Percentiles rank a stretch among this genome's conserved stretches.
These are phyloP conservation scores for Endoconidiophora polonica DNA, from an alignment of 2,329 filamentous ascomycete species.

Conservation along the genomic window DNA sequence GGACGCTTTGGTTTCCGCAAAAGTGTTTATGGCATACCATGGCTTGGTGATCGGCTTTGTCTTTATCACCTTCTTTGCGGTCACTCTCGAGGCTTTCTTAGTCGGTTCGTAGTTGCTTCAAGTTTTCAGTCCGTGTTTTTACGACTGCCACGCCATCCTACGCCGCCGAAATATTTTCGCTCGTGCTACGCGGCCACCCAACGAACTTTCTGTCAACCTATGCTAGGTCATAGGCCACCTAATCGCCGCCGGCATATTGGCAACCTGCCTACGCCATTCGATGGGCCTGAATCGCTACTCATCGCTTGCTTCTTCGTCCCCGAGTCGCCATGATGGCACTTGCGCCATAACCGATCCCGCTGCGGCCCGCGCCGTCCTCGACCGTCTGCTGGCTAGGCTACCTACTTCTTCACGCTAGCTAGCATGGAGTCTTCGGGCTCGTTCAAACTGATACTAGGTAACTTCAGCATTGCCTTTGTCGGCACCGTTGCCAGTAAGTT, in stretches of 20 bases:
- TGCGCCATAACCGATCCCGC: background rate
- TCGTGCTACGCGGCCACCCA: slow-evolving; percentile 26
- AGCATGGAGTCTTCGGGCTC: slow-evolving; percentile 23
- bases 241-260: slow-evolving; percentile 25
- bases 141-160: slow-evolving; percentile 27
- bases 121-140: slow-evolving; percentile 22
- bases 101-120: slow-evolving; percentile 26
- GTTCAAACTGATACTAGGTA: slow-evolving; percentile 26
- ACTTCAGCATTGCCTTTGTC: slow-evolving; percentile 27
- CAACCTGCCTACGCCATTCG: slow-evolving; percentile 25
- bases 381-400: slow-evolving; percentile 18
- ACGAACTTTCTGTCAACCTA: slow-evolving; percentile 27
- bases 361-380: slow-evolving; percentile 16
- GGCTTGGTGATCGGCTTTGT: slow-evolving; percentile 15
- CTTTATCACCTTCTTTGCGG: slow-evolving; percentile 20
- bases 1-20: slow-evolving; percentile 21
- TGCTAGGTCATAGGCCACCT: slow-evolving; percentile 29
- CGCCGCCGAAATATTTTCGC: slow-evolving; percentile 27
- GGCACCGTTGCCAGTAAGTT: slow-evolving; percentile 28
- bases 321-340: slow-evolving; percentile 24
- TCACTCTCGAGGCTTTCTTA: slow-evolving; percentile 23
- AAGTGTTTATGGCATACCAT: slow-evolving; percentile 31
- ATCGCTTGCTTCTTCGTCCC: slow-evolving; percentile 21
- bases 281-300: slow-evolving; percentile 23
- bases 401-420: slow-evolving; percentile 31